Percentiles rank a stretch among this genome's conserved stretches.
Conservation (phyloP, 352 stramenopile species). For the Globisporangium okanoganense region DNA sequence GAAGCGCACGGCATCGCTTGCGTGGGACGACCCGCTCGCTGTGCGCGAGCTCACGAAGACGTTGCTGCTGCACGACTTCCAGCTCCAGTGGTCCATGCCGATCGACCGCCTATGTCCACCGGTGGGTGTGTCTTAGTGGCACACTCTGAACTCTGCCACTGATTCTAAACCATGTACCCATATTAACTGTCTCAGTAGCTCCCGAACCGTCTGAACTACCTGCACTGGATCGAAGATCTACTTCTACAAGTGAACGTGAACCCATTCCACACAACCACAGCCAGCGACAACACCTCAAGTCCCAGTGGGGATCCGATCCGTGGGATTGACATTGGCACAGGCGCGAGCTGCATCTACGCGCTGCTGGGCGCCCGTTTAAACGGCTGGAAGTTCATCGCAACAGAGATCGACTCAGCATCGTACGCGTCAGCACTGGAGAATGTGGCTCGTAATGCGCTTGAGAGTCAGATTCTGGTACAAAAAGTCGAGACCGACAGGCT, state of each 20-base stretch:
- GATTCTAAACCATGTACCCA: not conserved
- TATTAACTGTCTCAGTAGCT: conserved; percentile 32
- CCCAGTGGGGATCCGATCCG: conserved; percentile 18
- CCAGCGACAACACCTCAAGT: conserved; percentile 4
- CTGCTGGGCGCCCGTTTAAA: conserved; percentile 88
- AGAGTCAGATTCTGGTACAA: conserved; percentile 51
- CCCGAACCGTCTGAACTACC: conserved; percentile 92
- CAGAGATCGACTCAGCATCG: conserved; percentile 91
- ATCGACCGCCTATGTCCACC: conserved; percentile 92
- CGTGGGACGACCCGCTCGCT: conserved; percentile 78
- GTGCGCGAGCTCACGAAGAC: conserved; percentile 87
- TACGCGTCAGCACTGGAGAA: conserved; percentile 82
- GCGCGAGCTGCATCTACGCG: conserved; percentile 95
- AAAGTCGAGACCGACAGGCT: conserved; percentile 37
- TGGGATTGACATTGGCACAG: conserved; percentile 95
- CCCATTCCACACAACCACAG: conserved; percentile 13
- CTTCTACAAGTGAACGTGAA: conserved; percentile 45
- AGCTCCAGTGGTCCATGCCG: conserved; percentile 87
- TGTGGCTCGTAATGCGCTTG: conserved; percentile 86
- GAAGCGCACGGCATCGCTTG: conserved; percentile 48
- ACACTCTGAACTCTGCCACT: conserved; percentile 1
- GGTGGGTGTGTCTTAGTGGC: conserved; percentile 39
- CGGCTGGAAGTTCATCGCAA: conserved; percentile 91
- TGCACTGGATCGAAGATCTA: conserved; percentile 95
- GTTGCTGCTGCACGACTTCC: conserved; percentile 91